Evolutionary conservation across 1,284 basidiomycete genomes (phyloP).

Genomic region (Anthracocystis walkeri): DNA sequence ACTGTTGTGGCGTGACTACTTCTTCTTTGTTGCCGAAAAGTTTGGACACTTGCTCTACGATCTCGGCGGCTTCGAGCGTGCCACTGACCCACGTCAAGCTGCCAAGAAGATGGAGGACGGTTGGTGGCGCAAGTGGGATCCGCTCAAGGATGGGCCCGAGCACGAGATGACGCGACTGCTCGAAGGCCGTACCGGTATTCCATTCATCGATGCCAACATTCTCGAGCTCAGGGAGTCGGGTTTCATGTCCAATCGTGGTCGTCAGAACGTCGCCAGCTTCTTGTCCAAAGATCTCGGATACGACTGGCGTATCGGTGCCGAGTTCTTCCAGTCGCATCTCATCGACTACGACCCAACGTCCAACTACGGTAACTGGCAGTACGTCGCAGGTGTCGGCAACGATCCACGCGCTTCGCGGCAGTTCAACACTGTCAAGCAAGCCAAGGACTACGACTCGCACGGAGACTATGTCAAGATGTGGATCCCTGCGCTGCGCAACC

Average conservation of each 20-base stretch:
- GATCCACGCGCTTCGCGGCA: constrained; percentile 73
- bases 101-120: constrained; percentile 68
- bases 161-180: constrained; percentile 71
- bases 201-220: constrained; percentile 75
- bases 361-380: constrained; percentile 67
- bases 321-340: constrained; percentile 73
- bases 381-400: constrained; percentile 74
- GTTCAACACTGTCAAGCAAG: constrained; percentile 75
- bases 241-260: constrained; percentile 70
- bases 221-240: constrained; percentile 72
- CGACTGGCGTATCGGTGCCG: constrained; percentile 75
- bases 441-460: constrained; percentile 73
- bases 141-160: constrained; percentile 47
- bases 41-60: constrained; percentile 71
- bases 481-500: constrained; percentile 71
- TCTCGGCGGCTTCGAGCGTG: constrained; percentile 71
- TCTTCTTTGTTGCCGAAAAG: constrained; percentile 72
- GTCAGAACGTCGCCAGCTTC: constrained; percentile 75
- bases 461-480: constrained; percentile 73
- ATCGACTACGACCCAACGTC: constrained; percentile 65
- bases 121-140: constrained; percentile 63
- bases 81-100: constrained; percentile 71
- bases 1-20: constrained; percentile 74
- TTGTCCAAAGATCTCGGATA: constrained; percentile 72
- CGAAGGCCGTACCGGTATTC: constrained; percentile 73